Evolutionary conservation across 1,284 basidiomycete species (phyloP).

Genomic region (Puccinia hordei): DNA sequence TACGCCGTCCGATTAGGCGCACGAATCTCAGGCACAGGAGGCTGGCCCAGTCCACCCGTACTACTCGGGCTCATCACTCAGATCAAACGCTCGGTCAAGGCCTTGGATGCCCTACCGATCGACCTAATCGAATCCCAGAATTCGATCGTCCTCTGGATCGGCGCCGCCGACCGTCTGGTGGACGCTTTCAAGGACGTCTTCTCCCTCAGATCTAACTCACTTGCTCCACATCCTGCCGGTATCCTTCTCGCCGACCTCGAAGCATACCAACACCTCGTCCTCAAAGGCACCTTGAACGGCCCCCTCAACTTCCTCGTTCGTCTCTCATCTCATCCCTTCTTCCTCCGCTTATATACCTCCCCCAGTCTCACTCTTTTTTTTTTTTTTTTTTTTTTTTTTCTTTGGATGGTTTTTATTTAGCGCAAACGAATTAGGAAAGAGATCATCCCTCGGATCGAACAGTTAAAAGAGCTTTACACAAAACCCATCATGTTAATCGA

Average conservation of each 20-base stretch:
- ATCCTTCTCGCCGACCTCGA: slow-evolving; percentile 3
- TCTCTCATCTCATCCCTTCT: too few relatives aligned
- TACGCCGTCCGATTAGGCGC: not conserved
- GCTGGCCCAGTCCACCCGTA: not conserved
- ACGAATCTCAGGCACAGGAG: not conserved
- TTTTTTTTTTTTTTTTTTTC: not conserved
- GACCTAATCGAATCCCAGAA: not conserved
- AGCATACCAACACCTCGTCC: slow-evolving; percentile 3
- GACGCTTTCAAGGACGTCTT: not conserved
- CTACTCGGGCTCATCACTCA: not conserved
- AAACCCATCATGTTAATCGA: slow-evolving; percentile 20
- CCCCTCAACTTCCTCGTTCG: slow-evolving; percentile 11
- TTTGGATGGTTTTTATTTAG: not conserved
- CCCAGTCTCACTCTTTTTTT: too few relatives aligned
- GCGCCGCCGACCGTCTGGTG: slow-evolving; percentile 2
- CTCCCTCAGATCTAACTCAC: not conserved
- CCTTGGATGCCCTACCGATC: not conserved
- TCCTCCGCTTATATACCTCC: too few relatives aligned
- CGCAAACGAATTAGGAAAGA: not conserved
- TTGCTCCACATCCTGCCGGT: not conserved
- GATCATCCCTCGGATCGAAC: not conserved
- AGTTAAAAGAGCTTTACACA: slow-evolving; percentile 1
- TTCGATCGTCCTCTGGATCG: not conserved
- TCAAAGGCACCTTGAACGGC: not conserved
- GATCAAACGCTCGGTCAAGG: not conserved